Conservation (phyloP, 2,329 filamentous ascomycete genomes). For the Cercospora berteroae region DNA sequence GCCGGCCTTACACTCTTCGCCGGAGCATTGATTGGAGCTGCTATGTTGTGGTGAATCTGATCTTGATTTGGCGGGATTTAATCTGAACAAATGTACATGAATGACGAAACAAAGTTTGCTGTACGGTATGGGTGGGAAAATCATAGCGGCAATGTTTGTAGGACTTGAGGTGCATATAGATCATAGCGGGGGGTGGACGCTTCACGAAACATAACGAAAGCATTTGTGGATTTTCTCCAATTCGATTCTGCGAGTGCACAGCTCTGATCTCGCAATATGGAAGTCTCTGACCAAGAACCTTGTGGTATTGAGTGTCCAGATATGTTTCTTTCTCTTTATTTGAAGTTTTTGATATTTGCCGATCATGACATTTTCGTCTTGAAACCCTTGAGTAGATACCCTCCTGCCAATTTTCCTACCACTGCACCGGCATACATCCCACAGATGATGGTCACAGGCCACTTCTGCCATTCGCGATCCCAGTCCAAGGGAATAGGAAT, state of each 20-base stretch:
- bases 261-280: neutral
- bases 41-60: constrained; percentile 24
- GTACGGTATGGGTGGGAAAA: neutral
- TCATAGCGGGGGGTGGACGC: neutral
- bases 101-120: neutral
- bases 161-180: neutral
- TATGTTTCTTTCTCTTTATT: neutral
- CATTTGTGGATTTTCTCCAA: neutral
- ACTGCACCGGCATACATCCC: constrained; percentile 79
- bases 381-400: constrained; percentile 49
- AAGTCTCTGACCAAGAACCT: neutral
- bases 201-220: neutral
- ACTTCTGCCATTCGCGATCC: constrained; percentile 99
- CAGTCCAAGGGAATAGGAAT: constrained; percentile 95
- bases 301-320: neutral
- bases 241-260: neutral
- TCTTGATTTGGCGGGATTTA: neutral
- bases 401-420: constrained; percentile 63
- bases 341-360: neutral
- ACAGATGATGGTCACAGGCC: constrained; percentile 86
- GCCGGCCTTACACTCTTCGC: constrained; percentile 35
- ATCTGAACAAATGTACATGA: constrained; percentile 2
- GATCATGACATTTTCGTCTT: constrained; percentile 40
- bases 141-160: neutral
- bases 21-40: constrained; percentile 38